Percentiles rank a stretch among this genome's conserved stretches.
These are phyloP conservation scores for Pelargonium fulgidum DNA, from an alignment of 441 rosid species.

Conservation along the genomic window DNA sequence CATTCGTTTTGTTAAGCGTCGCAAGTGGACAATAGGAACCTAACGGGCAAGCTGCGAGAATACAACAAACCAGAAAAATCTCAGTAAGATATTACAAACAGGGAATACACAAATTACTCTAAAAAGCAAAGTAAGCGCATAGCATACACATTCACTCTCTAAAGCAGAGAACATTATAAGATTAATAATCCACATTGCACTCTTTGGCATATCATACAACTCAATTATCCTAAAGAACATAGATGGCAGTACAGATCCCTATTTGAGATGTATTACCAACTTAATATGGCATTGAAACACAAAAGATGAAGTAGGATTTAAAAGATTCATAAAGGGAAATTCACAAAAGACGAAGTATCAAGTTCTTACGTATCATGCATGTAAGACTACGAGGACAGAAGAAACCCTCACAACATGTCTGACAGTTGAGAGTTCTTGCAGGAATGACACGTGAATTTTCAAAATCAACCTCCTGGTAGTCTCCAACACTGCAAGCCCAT, in stretches of 20 bases:
- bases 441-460: conserved; percentile 52
- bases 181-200: too few species aligned
- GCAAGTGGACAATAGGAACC: conserved; percentile 66
- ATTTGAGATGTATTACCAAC: neutral
- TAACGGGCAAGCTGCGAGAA: conserved; percentile 49
- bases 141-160: too few species aligned
- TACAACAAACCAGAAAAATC: conserved; percentile 12
- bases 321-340: conserved; percentile 9
- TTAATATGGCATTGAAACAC: neutral
- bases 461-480: conserved; percentile 40
- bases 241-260: neutral
- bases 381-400: conserved; percentile 89
- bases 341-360: conserved; percentile 8
- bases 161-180: too few species aligned
- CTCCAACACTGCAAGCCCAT: conserved; percentile 72
- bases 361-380: conserved; percentile 90
- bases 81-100: neutral
- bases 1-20: conserved; percentile 45
- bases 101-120: neutral
- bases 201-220: neutral
- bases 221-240: neutral
- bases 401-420: conserved; percentile 82
- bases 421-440: conserved; percentile 48
- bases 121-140: neutral
- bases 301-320: neutral